Base-by-base conservation (phyloP, 2,329 filamentous ascomycete species). In the Rugonectria rugulosa region DNA sequence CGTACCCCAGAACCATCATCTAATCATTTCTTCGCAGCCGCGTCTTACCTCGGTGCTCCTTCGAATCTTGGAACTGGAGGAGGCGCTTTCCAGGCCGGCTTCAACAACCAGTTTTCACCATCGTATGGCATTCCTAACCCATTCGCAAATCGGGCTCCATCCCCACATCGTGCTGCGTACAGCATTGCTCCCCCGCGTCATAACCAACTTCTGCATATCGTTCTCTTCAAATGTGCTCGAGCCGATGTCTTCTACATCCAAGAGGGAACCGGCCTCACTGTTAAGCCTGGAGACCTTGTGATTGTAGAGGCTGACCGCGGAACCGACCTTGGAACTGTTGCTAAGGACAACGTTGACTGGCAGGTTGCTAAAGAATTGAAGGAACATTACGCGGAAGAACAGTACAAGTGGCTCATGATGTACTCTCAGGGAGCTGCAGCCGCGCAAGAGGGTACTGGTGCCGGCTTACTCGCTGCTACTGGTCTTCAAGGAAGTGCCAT, bases 321-420 rank as follows among this genome's bases (percentile, higher is more conserved):
- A 40, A 96, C 92, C 19, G 96, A 99, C 70, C 83, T 99, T 29
- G 96, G 95, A 38, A 97, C 94, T 21, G 94, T 99, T 23, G 90
- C 91, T 47, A 87, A 90, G 64, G 90, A 92, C 60, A 93, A 96
- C 66, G 87, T 98, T 32, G 90, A 92, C 59, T 92, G 92, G 83
- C 88, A 92, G 63, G 86, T 89, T 46, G 95, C 95, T 8, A 93
- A 95, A 68, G 89, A 95, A 42, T 78, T 92, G 63, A 97, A 97
- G 73, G 91, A 96, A 66, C 88, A 95, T 65, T 96, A 94, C 63
- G 90, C 90, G 2, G 92, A 97, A 71, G 92, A 98, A 71, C 95
- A 99, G 72, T 97, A 97, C 77, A 93, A 92, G 69, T 98, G 94
- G 91, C 82, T 99, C 48, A 97, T 98, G 90, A 95, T 98, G 90